phyloP scores from a whole-genome alignment of 768 basidiomycete genomes.

The Tephrocybe sp. region DNA sequence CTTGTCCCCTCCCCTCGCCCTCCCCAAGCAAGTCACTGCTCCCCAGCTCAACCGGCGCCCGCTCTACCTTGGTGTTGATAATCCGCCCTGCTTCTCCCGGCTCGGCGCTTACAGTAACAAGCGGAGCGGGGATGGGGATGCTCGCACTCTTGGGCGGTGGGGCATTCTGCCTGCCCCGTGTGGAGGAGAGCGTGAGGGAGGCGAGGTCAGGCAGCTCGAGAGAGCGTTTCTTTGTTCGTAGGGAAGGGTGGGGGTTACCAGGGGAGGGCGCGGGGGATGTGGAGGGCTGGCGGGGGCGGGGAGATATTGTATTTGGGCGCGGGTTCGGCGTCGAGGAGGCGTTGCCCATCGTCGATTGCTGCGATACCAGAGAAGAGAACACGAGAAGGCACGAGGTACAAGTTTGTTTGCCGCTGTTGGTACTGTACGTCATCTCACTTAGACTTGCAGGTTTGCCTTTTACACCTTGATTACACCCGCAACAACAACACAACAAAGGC shows the following conservation, averaged over 20 bases:
- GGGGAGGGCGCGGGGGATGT: slow-evolving; percentile 40
- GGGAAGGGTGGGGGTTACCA: slow-evolving; percentile 53
- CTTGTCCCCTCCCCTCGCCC: not conserved
- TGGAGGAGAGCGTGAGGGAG: slow-evolving; percentile 28
- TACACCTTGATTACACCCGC: too few relatives aligned
- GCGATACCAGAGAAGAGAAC: too few relatives aligned
- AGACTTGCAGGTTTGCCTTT: too few relatives aligned
- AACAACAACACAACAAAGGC: too few relatives aligned
- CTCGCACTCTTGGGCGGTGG: slow-evolving; percentile 32
- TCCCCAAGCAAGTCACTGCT: not conserved
- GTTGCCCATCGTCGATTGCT: too few relatives aligned
- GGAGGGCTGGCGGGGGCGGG: not conserved
- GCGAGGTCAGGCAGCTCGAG: slow-evolving; percentile 77
- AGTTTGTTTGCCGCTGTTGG: too few relatives aligned
- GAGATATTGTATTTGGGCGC: too few relatives aligned
- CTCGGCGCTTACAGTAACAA: slow-evolving; percentile 19
- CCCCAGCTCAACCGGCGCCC: slow-evolving; percentile 23
- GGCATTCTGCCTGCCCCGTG: slow-evolving; percentile 14
- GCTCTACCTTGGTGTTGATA: too few relatives aligned
- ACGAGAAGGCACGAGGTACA: too few relatives aligned
- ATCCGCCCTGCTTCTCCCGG: slow-evolving; percentile 26
- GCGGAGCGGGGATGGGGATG: slow-evolving; percentile 38
- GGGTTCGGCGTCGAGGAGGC: too few relatives aligned
- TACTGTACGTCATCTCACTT: too few relatives aligned
- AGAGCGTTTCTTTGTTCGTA: slow-evolving; percentile 69